Evolutionary conservation across 305 asterid genomes (phyloP), one percentile per base, ranked within the genome.

Genomic region (Salvia sclarea): DNA sequence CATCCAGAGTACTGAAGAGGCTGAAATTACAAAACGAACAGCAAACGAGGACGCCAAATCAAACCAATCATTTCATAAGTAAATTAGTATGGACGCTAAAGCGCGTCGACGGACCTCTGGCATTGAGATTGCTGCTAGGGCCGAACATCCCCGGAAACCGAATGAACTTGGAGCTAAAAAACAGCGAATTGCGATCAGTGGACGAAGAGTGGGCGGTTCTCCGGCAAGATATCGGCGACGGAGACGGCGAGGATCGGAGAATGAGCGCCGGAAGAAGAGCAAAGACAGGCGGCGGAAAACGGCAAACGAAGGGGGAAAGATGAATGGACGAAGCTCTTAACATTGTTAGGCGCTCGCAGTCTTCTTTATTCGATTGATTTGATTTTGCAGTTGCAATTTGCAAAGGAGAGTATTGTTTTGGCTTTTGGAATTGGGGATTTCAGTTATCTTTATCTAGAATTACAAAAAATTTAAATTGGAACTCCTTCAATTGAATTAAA

Each of bases 301-400:
- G 44, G 60, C 50, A 62, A 38, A 71, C 65, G 53, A 71, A 58
- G 49, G 84, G 81, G 30, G 77, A 60, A 35, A 79, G 79, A 40
- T 73, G 82, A 70, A 68, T 70, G 12, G 80, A 70, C 4, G 88
- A 80, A 61, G 74, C 78, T 75, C 84, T 69, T 55, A 82, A 50
- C 87, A 82, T 82, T 60, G 63, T 75, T 62, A 1, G 5, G 6
- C 0, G 2, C n/a, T 9, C 25, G 11, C n/a, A 8, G 1, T 30
- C 61, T 30, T 65, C 50, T 58, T 31, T 55, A 43, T 40, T 69
- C 52, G 16, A 33, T 18, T 17, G 43, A 64, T 52, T 35, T 47
- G 38, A 22, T 17, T 45, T 8, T 25, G 16, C 52, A 53, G 3
- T 8, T 8, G 43, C 13, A 37, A n/a, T n/a, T n/a, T n/a, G n/a